Conservation (phyloP, 139 green algal genomes). For the Chlorella sp. region DNA sequence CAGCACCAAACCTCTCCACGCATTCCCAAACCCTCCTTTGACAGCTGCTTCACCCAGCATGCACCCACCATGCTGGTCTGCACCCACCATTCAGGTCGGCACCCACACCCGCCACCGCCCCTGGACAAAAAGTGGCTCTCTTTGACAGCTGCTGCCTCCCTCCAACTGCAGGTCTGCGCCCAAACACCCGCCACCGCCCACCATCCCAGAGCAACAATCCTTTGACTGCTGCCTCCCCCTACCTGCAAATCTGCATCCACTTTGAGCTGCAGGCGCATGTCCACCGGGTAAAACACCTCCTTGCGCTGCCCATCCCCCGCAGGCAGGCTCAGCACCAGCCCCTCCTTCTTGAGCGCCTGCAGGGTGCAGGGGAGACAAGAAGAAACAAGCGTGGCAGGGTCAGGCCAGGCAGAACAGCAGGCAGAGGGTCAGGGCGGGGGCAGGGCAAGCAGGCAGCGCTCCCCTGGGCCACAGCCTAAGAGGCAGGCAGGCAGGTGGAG, state of each 20-base stretch:
- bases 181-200: not conserved
- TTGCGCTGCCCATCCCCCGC: constrained; percentile 18
- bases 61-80: too few relatives aligned
- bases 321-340: constrained; percentile 28
- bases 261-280: constrained; percentile 8
- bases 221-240: not conserved
- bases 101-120: too few relatives aligned
- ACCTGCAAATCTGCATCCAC: constrained; percentile 38
- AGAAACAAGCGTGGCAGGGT: not conserved
- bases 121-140: too few relatives aligned
- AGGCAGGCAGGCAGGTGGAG: too few relatives aligned
- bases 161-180: not conserved
- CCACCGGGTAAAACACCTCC: constrained; percentile 50
- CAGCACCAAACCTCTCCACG: too few relatives aligned
- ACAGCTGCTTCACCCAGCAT: too few relatives aligned
- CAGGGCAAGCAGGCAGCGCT: not conserved
- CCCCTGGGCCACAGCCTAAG: too few relatives aligned
- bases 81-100: too few relatives aligned
- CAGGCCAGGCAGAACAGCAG: not conserved
- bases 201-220: too few relatives aligned
- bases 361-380: not conserved
- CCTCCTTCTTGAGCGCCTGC: constrained; percentile 29
- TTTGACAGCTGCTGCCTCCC: too few relatives aligned
- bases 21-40: too few relatives aligned
- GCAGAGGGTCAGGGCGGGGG: not conserved